These are phyloP conservation scores for Phytophthora sansomeana DNA, from an alignment of 352 stramenopile species.

Conservation along the genomic window DNA sequence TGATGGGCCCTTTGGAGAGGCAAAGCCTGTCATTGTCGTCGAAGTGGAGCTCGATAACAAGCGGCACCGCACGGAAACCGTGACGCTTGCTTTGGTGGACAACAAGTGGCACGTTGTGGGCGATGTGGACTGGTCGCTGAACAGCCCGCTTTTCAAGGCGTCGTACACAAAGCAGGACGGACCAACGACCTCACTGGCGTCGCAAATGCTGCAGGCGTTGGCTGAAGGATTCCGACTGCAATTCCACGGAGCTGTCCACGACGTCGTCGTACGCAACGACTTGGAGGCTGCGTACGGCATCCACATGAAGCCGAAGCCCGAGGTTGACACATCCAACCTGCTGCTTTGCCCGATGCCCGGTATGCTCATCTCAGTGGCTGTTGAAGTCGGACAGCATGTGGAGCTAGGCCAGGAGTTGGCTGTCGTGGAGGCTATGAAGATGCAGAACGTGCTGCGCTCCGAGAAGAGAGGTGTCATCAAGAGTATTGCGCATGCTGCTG, in stretches of 20 bases:
- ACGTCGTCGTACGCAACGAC: constrained; percentile 90
- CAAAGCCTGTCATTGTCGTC: constrained; percentile 50
- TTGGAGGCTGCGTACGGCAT: constrained; percentile 86
- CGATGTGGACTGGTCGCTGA: constrained; percentile 68
- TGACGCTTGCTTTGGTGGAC: constrained; percentile 47
- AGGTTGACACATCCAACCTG: constrained; percentile 92
- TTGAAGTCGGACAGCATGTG: constrained; percentile 92
- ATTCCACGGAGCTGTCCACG: constrained; percentile 88
- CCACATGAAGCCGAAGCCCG: constrained; percentile 93
- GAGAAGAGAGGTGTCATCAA: constrained; percentile 91
- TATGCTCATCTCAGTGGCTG: constrained; percentile 86
- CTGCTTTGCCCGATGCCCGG: constrained; percentile 97
- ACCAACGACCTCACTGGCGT: constrained; percentile 37
- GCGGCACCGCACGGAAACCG: constrained; percentile 36
- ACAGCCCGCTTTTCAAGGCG: constrained; percentile 67
- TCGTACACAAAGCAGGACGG: constrained; percentile 43
- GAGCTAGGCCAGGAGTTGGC: constrained; percentile 94
- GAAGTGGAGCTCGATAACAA: constrained; percentile 61
- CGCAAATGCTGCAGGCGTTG: constrained; percentile 71
- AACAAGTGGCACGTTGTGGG: constrained; percentile 63
- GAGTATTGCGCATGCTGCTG: constrained; percentile 80
- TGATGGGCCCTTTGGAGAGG: constrained; percentile 62
- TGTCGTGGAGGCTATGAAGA: constrained; percentile 99
- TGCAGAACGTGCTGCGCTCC: constrained; percentile 97
- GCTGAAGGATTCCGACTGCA: constrained; percentile 83